Percentiles rank a stretch among this genome's conserved stretches.
Conservation (phyloP, 2,329 filamentous ascomycete species). For the Neurospora sp. region DNA sequence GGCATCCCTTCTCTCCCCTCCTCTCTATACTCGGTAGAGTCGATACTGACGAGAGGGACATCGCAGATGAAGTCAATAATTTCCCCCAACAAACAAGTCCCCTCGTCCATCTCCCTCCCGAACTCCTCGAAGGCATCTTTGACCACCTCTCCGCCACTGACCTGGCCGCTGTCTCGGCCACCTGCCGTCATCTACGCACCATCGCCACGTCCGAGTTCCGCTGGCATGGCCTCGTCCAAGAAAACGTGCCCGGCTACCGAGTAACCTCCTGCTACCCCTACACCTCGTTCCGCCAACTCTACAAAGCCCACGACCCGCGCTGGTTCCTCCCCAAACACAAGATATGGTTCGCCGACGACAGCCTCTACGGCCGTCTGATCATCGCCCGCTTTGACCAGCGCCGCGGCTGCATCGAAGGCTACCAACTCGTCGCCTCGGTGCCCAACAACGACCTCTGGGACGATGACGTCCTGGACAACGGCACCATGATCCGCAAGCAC, state of each 20-base stretch:
- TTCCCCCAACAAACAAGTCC: constrained; percentile 3
- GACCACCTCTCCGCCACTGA: constrained; percentile 54
- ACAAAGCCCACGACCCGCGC: constrained; percentile 61
- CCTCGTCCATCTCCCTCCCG: constrained; percentile 55
- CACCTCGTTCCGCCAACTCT: constrained; percentile 59
- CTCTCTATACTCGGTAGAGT: background rate
- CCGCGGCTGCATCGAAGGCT: constrained; percentile 69
- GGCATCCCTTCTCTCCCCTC: background rate
- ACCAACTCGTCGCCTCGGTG: constrained; percentile 53
- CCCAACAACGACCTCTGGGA: background rate
- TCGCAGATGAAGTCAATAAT: background rate
- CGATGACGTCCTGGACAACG: background rate
- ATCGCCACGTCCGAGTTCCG: constrained; percentile 56
- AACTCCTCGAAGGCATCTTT: constrained; percentile 66
- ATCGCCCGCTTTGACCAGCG: constrained; percentile 66
- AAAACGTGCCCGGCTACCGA: constrained; percentile 48
- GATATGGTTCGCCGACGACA: constrained; percentile 75
- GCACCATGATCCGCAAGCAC: background rate
- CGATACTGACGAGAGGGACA: background rate
- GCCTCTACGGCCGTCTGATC: constrained; percentile 64
- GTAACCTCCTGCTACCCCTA: constrained; percentile 49
- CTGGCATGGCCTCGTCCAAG: constrained; percentile 63
- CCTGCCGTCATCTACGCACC: constrained; percentile 49
- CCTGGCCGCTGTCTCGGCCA: constrained; percentile 47
- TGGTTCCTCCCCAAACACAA: constrained; percentile 79